Conservation (phyloP, 768 basidiomycete species). For the Russula sp. region DNA sequence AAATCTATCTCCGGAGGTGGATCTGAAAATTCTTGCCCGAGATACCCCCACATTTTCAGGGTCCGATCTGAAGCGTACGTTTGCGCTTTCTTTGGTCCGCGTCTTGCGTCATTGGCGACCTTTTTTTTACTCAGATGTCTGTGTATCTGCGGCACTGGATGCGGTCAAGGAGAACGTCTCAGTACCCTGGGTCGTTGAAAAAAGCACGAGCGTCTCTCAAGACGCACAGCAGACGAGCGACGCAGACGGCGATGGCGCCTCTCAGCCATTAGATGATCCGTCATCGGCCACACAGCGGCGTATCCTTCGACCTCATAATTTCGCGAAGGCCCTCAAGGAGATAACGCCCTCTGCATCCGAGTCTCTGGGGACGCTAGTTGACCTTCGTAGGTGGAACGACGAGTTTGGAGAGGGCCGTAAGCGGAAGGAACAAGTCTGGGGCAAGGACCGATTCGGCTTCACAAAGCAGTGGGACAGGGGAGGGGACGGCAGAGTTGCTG, state of each 20-base stretch:
- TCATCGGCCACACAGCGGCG: slow-evolving; percentile 29
- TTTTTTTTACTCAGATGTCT: slow-evolving; percentile 54
- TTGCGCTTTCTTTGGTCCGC: slow-evolving; percentile 16
- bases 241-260: not conserved
- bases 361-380: slow-evolving; percentile 63
- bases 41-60: slow-evolving; percentile 87
- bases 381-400: slow-evolving; percentile 85
- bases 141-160: slow-evolving; percentile 87
- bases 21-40: slow-evolving; percentile 53
- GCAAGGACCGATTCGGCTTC: slow-evolving; percentile 86
- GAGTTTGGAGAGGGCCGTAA: slow-evolving; percentile 85
- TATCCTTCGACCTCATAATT: slow-evolving; percentile 54
- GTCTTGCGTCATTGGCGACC: not conserved
- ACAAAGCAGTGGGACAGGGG: slow-evolving; percentile 39
- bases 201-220: not conserved
- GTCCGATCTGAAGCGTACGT: slow-evolving; percentile 89
- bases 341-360: slow-evolving; percentile 90
- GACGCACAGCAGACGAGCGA: not conserved
- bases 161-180: slow-evolving; percentile 80
- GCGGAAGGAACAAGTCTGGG: slow-evolving; percentile 72
- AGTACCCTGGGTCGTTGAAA: slow-evolving; percentile 61
- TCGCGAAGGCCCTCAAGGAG: slow-evolving; percentile 79
- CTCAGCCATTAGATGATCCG: not conserved
- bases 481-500: slow-evolving; percentile 43
- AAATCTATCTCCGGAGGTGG: slow-evolving; percentile 55